Percentiles rank a stretch among this genome's conserved stretches.
Conservation (phyloP, 1,284 basidiomycete species). For the Tilletia walkeri region DNA sequence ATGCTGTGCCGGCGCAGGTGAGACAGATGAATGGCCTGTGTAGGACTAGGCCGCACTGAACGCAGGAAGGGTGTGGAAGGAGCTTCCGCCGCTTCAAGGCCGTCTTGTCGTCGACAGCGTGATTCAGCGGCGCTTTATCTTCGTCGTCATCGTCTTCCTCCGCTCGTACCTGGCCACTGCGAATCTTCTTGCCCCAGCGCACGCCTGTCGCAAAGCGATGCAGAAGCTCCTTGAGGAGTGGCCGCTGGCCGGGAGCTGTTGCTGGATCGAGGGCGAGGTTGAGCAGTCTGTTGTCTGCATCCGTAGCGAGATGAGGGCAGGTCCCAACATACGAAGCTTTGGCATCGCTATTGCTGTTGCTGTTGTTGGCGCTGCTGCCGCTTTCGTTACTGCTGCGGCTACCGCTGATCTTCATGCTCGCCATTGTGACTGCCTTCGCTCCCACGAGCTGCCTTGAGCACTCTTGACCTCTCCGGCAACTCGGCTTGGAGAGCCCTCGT, state of each 20-base stretch:
- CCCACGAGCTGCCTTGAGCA: background rate
- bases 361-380: background rate
- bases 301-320: slow-evolving; percentile 8
- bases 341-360: no score
- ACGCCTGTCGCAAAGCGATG: slow-evolving; percentile 42
- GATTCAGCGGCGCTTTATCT: slow-evolving; percentile 22
- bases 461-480: background rate
- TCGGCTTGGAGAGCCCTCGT: no score
- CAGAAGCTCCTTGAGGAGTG: slow-evolving; percentile 27
- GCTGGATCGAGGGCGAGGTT: slow-evolving; percentile 2
- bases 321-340: background rate
- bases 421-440: background rate
- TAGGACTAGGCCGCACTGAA: slow-evolving; percentile 37
- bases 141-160: slow-evolving; percentile 33
- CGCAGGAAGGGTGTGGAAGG: slow-evolving; percentile 49
- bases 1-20: slow-evolving; percentile 43
- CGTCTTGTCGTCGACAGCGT: slow-evolving; percentile 21
- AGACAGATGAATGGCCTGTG: slow-evolving; percentile 52
- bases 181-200: slow-evolving; percentile 41
- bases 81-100: slow-evolving; percentile 28
- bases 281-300: background rate
- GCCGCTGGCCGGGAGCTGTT: background rate
- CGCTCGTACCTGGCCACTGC: slow-evolving; percentile 36
- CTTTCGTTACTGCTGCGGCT: background rate
- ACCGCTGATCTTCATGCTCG: background rate